Evolutionary conservation across 2,329 filamentous ascomycete genomes (phyloP), one percentile per base, ranked within the genome.

Genomic region (Aspergillus sp.): DNA sequence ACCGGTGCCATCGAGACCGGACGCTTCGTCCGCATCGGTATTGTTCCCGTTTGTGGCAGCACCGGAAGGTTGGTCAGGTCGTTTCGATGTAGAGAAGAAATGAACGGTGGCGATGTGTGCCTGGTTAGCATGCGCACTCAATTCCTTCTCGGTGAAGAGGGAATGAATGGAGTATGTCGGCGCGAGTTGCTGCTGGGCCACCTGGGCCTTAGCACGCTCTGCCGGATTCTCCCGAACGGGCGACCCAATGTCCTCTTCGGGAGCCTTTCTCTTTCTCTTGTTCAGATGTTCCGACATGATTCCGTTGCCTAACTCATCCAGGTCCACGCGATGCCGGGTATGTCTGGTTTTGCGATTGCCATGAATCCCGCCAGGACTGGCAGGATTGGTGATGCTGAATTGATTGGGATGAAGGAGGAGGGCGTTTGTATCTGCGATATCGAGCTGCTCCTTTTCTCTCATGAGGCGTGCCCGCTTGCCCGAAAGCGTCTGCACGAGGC

Each of bases 101-200:
- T 82, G 80, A 4, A 84, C 81, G 0, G 87, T 84, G 5, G 86
- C 86, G 31, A 84, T 79, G 54, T 86, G 84, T 3, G 87, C 87
- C 50, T 83, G 82, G 67, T 87, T 87, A 63, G 85, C 86, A 59
- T 86, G 84, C 72, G 86, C 79, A 55, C 83, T 83, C 57, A 89
- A 81, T 73, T 89, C 87, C 76, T 89, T 89, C 64, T 89, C 87
- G 3, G 86, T 89, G 71, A 89, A 89, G 17, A 89, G 79, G n/a
- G 83, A 82, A 59, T 88, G 83, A 60, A 89, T 82, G 7, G 85
- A 87, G 74, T 87, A 88, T 4, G 83, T 79, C 1, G 85, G 80
- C 7, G 85, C 83, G 64, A 85, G 82, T 67, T 85, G 84, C 65
- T 89, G 85, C 50, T 83, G 79, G 53, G 84, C 81, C 52, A 83